Evolutionary conservation across 345 rosid genomes (phyloP), one percentile per base, ranked within the genome.

Genomic region (Salix caprea): DNA sequence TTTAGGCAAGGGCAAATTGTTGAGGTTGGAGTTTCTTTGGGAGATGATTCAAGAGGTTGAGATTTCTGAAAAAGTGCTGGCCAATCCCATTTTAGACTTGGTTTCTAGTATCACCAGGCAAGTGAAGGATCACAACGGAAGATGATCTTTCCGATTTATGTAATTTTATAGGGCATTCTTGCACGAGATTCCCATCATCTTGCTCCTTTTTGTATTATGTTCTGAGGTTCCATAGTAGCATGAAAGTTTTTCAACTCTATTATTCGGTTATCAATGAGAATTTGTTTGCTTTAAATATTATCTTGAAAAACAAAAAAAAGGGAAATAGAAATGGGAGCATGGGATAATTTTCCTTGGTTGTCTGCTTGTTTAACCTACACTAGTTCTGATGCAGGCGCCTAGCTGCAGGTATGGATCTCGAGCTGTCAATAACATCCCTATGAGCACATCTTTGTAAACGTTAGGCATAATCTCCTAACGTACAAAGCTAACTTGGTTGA

Each of bases 21-120:
- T 16, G 11, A 36, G 28, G 54, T 13, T 12, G 23, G 60, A 15
- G 64, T 65, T 77, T 48, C 39, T 7, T 67, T 5, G 44, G 74
- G n/a, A 42, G 14, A 64, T 15, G 32, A 10, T 73, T 68, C 34
- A 34, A 65, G 65, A 72, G 69, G 61, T 37, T 68, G 74, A 58
- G 77, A 67, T 62, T 73, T 76, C 68, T 64, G 24, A 34, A 50
- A 23, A 40, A 60, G 74, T 78, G 82, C 70, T 66, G 64, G 79
- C 78, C 67, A 67, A 72, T 79, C 81, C 83, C 88, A 65, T 83
- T 85, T 88, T 85, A 70, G 71, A 73, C 60, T 48, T 64, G 81
- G 81, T 74, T 30, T 34, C 52, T 37, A 69, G 8, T 15, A 8
- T 60, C 39, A 42, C 60, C 44, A 74, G 69, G 71, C 75, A 62